Base-by-base conservation (phyloP, 2,329 filamentous ascomycete genomes). In the Cryphonectria parasitica region DNA sequence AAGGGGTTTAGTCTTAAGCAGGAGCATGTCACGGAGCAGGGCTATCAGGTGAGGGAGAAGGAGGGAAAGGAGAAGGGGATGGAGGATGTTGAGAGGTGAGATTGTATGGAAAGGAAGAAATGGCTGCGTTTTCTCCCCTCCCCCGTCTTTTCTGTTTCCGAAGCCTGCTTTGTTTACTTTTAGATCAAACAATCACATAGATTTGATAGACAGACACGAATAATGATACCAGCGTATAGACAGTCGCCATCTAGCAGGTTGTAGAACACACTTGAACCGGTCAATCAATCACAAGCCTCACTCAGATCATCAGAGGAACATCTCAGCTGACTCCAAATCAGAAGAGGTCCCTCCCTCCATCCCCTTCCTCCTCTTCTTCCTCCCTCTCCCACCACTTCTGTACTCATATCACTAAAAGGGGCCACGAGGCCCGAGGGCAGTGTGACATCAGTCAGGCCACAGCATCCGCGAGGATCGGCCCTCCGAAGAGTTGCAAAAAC, bases 1-100 rank as follows among this genome's bases (percentile, higher is more conserved):
- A 78, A 76, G 74, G 74, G 73, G 2, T 79, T 78, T 69, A 75
- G 74, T 17, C 74, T 80, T 45, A 63, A 78, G 3, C 79, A 79
- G 74, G 76, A 78, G 71, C 78, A 80, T 72, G 74, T 77, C 19
- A 77, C 77, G 2, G 67, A 75, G 58, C 78, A 79, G 74, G 71
- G 71, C 25, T 65, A 78, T 8, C 72, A 74, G 19, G 66, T 69
- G 41, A 69, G 69, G n/a, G 69, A 76, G 41, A 69, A 66, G 19
- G 61, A 45, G 22, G 36, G 64, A 34, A 45, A 66, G 64, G 63
- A 58, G 64, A 49, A 22, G 19, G 36, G 25, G 64, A 49, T 25
- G 25, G 28, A 17, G 39, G 68, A 58, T 60, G 70, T 52, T 15
- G 64, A 58, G 28, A 22, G 19, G 25, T 56, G 61, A 64, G 25